Evolutionary conservation across 768 basidiomycete species (phyloP).

Genomic region (Dacryopinax spathularia): DNA sequence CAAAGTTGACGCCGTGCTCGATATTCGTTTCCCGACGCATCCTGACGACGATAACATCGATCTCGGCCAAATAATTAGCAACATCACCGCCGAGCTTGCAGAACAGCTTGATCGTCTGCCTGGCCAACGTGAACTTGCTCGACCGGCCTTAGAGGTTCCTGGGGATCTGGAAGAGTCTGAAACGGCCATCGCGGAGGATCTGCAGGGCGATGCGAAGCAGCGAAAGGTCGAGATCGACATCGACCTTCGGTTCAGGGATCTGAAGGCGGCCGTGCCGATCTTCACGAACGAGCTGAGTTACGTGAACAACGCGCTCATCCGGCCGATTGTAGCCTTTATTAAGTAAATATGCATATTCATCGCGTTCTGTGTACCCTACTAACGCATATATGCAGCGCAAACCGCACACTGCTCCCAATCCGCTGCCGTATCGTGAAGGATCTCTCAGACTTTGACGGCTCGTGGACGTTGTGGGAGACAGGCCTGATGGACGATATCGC

Average conservation of each 20-base stretch:
- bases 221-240: conserved; percentile 69
- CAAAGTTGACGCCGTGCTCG: conserved; percentile 89
- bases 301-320: conserved; percentile 78
- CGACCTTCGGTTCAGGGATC: conserved; percentile 83
- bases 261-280: conserved; percentile 89
- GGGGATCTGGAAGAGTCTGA: conserved; percentile 27
- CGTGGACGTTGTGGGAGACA: conserved; percentile 97
- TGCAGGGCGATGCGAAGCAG: conserved; percentile 22
- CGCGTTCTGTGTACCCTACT: not conserved
- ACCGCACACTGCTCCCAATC: conserved; percentile 86
- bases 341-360: conserved; percentile 44
- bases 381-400: conserved; percentile 42
- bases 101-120: conserved; percentile 53
- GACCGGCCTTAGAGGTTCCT: conserved; percentile 71
- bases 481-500: conserved; percentile 87
- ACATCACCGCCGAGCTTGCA: conserved; percentile 77
- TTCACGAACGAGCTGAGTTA: conserved; percentile 81
- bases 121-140: conserved; percentile 72
- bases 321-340: conserved; percentile 97
- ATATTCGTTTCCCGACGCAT: conserved; percentile 90
- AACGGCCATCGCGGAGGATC: conserved; percentile 14
- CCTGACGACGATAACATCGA: conserved; percentile 47
- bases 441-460: conserved; percentile 79
- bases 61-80: conserved; percentile 71
- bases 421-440: conserved; percentile 78